phyloP scores from a whole-genome alignment of 495 filamentous ascomycete genomes.

The Parathielavia hyrcaniae region DNA sequence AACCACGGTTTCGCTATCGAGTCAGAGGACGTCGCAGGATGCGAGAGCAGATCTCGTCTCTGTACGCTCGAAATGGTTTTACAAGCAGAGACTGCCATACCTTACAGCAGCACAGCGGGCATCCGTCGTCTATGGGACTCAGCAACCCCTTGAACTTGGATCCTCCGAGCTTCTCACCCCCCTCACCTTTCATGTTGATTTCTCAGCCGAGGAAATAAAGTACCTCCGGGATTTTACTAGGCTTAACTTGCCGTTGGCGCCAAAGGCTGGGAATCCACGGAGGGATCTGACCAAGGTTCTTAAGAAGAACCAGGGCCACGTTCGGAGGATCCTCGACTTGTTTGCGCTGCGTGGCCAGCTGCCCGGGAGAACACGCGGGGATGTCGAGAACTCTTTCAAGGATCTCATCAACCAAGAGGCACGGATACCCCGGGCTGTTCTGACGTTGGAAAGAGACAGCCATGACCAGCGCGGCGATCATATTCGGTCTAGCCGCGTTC shows the following conservation, averaged over 20 bases:
- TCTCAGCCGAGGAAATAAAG: constrained; percentile 49
- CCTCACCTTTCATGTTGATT: constrained; percentile 37
- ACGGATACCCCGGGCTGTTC: constrained; percentile 11
- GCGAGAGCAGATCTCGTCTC: constrained; percentile 19
- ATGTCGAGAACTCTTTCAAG: constrained; percentile 33
- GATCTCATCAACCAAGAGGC: constrained; percentile 28
- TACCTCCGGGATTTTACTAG: constrained; percentile 6
- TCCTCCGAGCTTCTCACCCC: not conserved
- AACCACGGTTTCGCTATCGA: no score
- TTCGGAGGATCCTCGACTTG: constrained; percentile 2
- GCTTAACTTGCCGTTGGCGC: not conserved
- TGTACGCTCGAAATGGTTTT: constrained; percentile 11
- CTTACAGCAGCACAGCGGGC: constrained; percentile 23
- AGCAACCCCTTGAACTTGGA: constrained; percentile 14
- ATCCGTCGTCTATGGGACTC: constrained; percentile 18
- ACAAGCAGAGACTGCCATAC: constrained; percentile 30
- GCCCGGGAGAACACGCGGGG: constrained; percentile 14
- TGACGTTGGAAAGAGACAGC: constrained; percentile 31
- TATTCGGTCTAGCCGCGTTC: constrained; percentile 25
- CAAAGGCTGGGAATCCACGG: constrained; percentile 8
- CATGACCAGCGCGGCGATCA: constrained; percentile 23
- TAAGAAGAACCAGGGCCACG: not conserved
- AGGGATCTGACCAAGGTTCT: constrained; percentile 26
- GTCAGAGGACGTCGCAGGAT: constrained; percentile 13
- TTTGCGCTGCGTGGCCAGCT: constrained; percentile 8